These are phyloP conservation scores for Anaeramoeba flamelloides DNA, from an alignment of 78 protist species.

Conservation along the genomic window DNA sequence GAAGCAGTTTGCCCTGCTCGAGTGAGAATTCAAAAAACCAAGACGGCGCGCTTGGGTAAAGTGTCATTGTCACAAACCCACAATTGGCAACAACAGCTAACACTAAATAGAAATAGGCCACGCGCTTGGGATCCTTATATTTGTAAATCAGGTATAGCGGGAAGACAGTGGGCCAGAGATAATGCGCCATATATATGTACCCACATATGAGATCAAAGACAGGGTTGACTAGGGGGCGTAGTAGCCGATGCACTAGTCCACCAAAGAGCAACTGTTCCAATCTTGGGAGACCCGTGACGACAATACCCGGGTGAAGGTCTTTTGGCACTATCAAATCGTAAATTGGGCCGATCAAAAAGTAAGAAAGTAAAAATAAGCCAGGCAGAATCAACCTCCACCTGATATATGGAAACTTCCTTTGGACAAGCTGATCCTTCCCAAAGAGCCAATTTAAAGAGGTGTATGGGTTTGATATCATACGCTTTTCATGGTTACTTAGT, in stretches of 20 bases:
- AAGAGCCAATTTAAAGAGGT: too few relatives aligned
- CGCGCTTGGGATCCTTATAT: not conserved
- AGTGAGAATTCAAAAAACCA: not conserved
- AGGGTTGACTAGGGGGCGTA: not conserved
- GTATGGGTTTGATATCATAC: too few relatives aligned
- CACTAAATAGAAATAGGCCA: not conserved
- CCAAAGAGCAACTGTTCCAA: not conserved
- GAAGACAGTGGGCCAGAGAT: not conserved
- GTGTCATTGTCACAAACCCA: not conserved
- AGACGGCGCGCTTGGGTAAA: not conserved
- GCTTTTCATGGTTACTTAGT: too few relatives aligned
- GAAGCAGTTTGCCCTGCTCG: not conserved
- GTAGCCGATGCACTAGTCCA: not conserved
- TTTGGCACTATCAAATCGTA: not conserved
- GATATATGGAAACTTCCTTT: too few relatives aligned
- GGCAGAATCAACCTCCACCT: too few relatives aligned
- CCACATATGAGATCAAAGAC: not conserved
- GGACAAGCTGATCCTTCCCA: too few relatives aligned
- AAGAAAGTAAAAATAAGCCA: too few relatives aligned
- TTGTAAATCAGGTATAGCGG: not conserved
- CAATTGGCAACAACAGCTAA: not conserved
- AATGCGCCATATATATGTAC: not conserved
- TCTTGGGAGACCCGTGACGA: not conserved
- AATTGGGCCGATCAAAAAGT: too few relatives aligned
- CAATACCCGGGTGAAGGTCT: not conserved